phyloP scores from a whole-genome alignment of 768 basidiomycete species.

The Mrakia blollopis region DNA sequence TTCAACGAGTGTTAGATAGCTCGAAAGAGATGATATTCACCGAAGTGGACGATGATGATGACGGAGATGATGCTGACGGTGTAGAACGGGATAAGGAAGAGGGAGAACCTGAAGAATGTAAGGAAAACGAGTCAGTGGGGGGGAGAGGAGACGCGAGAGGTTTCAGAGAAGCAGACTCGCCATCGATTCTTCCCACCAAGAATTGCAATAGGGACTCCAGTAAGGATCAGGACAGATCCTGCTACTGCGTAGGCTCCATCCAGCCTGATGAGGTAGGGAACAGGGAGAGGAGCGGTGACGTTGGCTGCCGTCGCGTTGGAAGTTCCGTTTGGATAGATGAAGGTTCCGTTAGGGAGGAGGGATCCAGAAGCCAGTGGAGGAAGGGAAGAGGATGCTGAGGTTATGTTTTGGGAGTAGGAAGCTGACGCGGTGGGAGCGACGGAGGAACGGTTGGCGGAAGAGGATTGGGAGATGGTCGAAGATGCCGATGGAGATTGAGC shows the following conservation, averaged over 20 bases:
- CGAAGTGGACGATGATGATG: constrained; percentile 81
- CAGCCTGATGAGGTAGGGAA: constrained; percentile 59
- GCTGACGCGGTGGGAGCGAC: constrained; percentile 1
- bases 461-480: not conserved
- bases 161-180: constrained; percentile 47
- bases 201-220: constrained; percentile 81
- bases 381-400: not conserved
- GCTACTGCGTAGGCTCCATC: constrained; percentile 86
- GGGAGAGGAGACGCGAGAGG: not conserved
- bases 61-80: constrained; percentile 76
- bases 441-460: not conserved
- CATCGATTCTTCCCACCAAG: constrained; percentile 95
- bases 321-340: constrained; percentile 26
- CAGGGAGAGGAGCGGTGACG: constrained; percentile 39
- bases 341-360: constrained; percentile 32
- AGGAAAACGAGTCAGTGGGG: constrained; percentile 15
- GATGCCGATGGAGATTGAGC: not conserved
- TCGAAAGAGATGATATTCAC: no score
- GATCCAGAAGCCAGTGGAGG: not conserved
- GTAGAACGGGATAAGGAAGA: constrained; percentile 91
- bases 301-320: constrained; percentile 31
- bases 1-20: no score
- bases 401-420: not conserved
- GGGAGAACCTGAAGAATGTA: constrained; percentile 64
- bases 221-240: constrained; percentile 79